Evolutionary conservation across 2,329 filamentous ascomycete genomes (phyloP), one percentile per base, ranked within the genome.

Genomic region (Falciphora oryzae): DNA sequence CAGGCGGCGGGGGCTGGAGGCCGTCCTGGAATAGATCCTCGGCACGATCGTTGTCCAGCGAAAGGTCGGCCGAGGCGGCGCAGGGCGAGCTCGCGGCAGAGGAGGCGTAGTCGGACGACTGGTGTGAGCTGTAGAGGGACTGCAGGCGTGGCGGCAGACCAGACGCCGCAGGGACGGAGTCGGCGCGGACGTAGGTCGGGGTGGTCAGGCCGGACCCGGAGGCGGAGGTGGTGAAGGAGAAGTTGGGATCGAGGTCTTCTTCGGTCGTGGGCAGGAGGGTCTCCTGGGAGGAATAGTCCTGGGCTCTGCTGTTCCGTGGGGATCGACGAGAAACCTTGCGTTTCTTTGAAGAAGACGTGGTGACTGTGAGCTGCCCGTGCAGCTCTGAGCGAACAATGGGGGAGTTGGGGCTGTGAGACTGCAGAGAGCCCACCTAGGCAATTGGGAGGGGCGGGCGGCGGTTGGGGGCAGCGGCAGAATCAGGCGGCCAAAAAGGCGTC

Each of bases 311-410:
- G 63, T 62, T 82, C 78, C 75, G 74, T 70, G 76, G 74, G 68
- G 76, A 75, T 73, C 76, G 79, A 70, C 80, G 82, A 73, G 79
- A 80, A 72, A 89, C 83, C 83, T 85, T 89, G 82, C 86, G 83
- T 86, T 89, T 89, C 85, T 89, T 89, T 83, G 79, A 82, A 80
- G 85, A 88, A 86, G 86, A 88, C 86, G 86, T 89, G 77, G 83
- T 89, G 86, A 84, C 81, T 76, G 82, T 78, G 86, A 89, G 86
- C 86, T 88, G 85, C 86, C 75, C 75, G 71, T 72, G 84, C 84
- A 87, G 84, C 84, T 87, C 84, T 77, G 72, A 73, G 69, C 38
- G 38, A 7, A 28, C 14, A 29, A 53, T n/a, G 44, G 44, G 44
- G 44, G 22, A 53, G 44, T 53, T n/a, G 44, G 18, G 22, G 44